A percentile compares a stretch with the other conserved stretches of the same genome.
These are phyloP conservation scores for Cyphellophora attinorum DNA, from an alignment of 2,329 filamentous ascomycete species.

Conservation along the genomic window DNA sequence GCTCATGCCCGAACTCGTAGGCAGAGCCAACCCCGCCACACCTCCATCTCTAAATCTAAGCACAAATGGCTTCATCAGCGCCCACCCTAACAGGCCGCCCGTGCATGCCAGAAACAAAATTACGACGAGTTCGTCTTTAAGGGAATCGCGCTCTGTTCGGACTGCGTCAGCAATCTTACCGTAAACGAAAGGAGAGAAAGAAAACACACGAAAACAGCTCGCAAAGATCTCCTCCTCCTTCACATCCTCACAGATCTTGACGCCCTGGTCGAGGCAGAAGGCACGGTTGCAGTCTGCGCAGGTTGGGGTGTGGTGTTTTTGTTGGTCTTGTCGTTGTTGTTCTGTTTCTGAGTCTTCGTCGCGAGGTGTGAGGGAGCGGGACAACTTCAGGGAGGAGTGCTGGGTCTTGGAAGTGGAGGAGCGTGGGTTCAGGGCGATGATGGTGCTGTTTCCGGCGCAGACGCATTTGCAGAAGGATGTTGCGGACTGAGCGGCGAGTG, in stretches of 20 bases:
- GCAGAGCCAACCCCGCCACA: too few relatives aligned
- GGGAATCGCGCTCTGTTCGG: slow-evolving; percentile 50
- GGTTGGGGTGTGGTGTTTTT: slow-evolving; percentile 35
- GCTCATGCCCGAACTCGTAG: too few relatives aligned
- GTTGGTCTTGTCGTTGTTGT: slow-evolving; percentile 5
- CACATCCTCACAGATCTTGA: slow-evolving; percentile 50
- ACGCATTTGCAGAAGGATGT: slow-evolving; percentile 63
- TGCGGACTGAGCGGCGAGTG: slow-evolving; percentile 4
- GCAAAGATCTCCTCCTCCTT: slow-evolving; percentile 57
- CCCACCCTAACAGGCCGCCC: slow-evolving; percentile 50
- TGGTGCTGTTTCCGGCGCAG: slow-evolving; percentile 58
- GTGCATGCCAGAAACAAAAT: slow-evolving; percentile 58
- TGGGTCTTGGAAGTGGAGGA: slow-evolving; percentile 16
- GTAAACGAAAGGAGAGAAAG: not conserved
- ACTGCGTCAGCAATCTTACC: not conserved
- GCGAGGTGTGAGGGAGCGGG: slow-evolving; percentile 25
- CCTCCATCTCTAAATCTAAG: slow-evolving; percentile 8
- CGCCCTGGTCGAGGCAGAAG: slow-evolving; percentile 54
- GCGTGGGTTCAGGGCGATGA: slow-evolving; percentile 54
- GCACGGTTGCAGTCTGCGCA: slow-evolving; percentile 60
- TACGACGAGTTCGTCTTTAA: slow-evolving; percentile 57
- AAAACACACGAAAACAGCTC: slow-evolving; percentile 51
- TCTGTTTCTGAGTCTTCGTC: not conserved
- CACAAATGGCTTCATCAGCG: slow-evolving; percentile 42
- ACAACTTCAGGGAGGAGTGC: slow-evolving; percentile 31